Percentiles rank a stretch among this genome's conserved stretches.
Conservation (phyloP, 208 protist genomes). For the Strigomonas culicis region DNA sequence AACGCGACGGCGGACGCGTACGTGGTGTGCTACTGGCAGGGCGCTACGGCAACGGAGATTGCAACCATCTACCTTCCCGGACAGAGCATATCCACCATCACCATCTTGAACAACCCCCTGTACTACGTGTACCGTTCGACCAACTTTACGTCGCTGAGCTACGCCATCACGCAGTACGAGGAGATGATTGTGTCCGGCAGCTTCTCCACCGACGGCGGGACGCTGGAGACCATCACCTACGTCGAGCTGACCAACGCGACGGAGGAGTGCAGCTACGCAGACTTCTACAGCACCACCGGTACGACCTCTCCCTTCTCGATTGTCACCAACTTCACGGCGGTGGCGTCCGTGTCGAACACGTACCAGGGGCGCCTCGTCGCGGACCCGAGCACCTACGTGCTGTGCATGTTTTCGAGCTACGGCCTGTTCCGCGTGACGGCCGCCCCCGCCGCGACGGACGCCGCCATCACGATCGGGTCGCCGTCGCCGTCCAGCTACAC, state of each 20-base stretch:
- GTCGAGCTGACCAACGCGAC: constrained; percentile 38
- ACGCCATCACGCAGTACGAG: constrained; percentile 61
- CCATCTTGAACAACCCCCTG: constrained; percentile 46
- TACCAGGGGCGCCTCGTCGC: constrained; percentile 49
- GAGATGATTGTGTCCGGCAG: constrained; percentile 53
- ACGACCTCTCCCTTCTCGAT: constrained; percentile 16
- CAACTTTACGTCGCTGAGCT: constrained; percentile 42
- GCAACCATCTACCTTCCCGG: constrained; percentile 33
- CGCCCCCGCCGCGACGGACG: constrained; percentile 17
- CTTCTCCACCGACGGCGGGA: constrained; percentile 27
- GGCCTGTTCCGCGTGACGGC: constrained; percentile 60
- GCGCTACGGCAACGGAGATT: constrained; percentile 59
- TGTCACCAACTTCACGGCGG: constrained; percentile 25
- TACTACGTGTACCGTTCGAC: constrained; percentile 52
- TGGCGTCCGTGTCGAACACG: constrained; percentile 12
- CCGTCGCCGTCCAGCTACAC: constrained; percentile 36
- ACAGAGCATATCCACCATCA: constrained; percentile 23
- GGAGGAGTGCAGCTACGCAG: constrained; percentile 79
- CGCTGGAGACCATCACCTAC: constrained; percentile 14
- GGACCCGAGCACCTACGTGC: constrained; percentile 33
- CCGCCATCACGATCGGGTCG: constrained; percentile 24
- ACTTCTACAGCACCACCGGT: constrained; percentile 36
- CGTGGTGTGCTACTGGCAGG: constrained; percentile 73
- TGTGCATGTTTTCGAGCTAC: constrained; percentile 57
- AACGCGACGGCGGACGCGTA: constrained; percentile 27